Evolutionary conservation across 129 eudicot species (phyloP), one percentile per base, ranked within the genome.

Genomic region (Smallanthus sonchifolius): DNA sequence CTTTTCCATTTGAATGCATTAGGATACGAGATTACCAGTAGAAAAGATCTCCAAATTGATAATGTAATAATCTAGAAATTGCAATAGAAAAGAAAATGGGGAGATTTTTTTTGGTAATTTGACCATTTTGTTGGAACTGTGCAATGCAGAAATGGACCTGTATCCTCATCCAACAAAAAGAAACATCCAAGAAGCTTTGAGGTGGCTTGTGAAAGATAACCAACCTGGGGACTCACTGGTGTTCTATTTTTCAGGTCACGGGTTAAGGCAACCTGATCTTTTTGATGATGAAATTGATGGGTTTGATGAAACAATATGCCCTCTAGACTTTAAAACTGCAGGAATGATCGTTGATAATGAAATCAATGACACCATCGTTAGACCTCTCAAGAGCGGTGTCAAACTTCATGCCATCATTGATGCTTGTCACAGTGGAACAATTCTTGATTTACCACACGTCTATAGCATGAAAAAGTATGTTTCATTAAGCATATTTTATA

Each of bases 401-500:
- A 90, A 67, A 51, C 88, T 90, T 73, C 92, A 90, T n/a, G n/a
- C n/a, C n/a, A n/a, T n/a, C n/a, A n/a, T n/a, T n/a, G n/a, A n/a
- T n/a, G n/a, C n/a, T n/a, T 65, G 96, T 78, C 88, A 89, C 62
- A 89, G 96, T 72, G 96, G 96, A 77, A 89, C 96, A 16, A 73
- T 89, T 69, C 96, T 89, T 16, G 96, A 89, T 77, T 83, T 89
- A 51, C 79, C 83, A 7, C 20, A 51, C 15, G 75, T 86, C 36
- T 87, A 80, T 64, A 65, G 44, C 72, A 64, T 60, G 42, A 83
- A 73, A 78, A 69, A 24, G 95, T 88, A 86, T 6, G 87, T 32
- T 6, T 32, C 15, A 9, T 35, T 51, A 20, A 62, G 17, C 76
- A 45, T 69, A 13, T 32, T 43, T 13, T 40, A 13, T 28, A 13